phyloP scores from a whole-genome alignment of 2,329 filamentous ascomycete species.

The Fusarium nanum region DNA sequence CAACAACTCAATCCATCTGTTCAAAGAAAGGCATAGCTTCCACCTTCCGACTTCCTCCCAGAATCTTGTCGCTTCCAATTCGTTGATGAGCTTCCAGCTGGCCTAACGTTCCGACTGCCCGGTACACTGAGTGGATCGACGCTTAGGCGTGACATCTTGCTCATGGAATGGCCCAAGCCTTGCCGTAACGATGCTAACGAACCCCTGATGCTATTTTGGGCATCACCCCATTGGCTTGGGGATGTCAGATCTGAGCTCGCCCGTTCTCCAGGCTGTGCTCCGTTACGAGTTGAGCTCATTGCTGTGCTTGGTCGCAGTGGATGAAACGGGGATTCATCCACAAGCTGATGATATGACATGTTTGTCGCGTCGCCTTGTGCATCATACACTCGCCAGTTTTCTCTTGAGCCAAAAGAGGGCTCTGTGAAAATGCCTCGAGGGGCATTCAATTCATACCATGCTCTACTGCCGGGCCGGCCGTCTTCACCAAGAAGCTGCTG shows the following conservation, averaged over 20 bases:
- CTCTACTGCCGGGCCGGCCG: constrained; percentile 17
- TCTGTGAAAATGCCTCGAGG: constrained; percentile 45
- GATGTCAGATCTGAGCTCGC: constrained; percentile 39
- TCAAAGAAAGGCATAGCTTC: constrained; percentile 45
- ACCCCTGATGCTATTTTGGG: constrained; percentile 35
- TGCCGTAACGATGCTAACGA: constrained; percentile 36
- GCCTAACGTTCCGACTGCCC: constrained; percentile 25
- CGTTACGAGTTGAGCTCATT: constrained; percentile 33
- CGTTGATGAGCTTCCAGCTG: constrained; percentile 18
- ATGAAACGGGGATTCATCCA: constrained; percentile 53
- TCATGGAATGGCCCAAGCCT: constrained; percentile 21
- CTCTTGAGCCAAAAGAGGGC: constrained; percentile 51
- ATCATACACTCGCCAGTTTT: constrained; percentile 53
- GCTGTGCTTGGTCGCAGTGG: constrained; percentile 50
- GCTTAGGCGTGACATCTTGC: constrained; percentile 25
- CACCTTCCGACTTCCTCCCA: constrained; percentile 34
- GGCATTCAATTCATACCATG: constrained; percentile 45
- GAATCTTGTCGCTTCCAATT: constrained; percentile 39
- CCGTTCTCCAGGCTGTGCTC: constrained; percentile 39
- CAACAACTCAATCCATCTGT: background rate
- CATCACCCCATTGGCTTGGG: constrained; percentile 45
- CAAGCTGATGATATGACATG: constrained; percentile 51
- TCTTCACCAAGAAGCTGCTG: constrained; percentile 36
- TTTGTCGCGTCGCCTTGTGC: constrained; percentile 45
- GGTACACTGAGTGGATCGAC: constrained; percentile 25